phyloP scores from a whole-genome alignment of 2,329 filamentous ascomycete genomes.

The Aspergillus brunneoviolaceus region DNA sequence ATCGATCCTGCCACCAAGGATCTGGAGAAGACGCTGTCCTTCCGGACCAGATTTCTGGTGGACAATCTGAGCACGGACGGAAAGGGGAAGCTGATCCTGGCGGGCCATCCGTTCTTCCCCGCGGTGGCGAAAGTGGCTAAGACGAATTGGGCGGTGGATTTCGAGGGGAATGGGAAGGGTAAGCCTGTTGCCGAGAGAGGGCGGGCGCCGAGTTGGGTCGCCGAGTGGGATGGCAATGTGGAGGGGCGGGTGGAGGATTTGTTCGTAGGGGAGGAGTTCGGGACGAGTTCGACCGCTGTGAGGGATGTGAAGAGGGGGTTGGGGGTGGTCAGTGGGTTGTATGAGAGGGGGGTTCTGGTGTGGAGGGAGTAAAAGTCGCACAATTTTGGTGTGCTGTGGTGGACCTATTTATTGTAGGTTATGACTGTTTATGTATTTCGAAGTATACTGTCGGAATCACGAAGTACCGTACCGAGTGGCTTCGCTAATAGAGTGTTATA shows the following conservation, averaged over 20 bases:
- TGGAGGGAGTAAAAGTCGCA: slow-evolving; percentile 9
- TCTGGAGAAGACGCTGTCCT: background rate
- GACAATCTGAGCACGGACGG: slow-evolving; percentile 17
- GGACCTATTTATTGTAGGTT: too few relatives aligned
- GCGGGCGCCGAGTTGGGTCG: slow-evolving; percentile 9
- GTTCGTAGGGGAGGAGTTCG: slow-evolving; percentile 11
- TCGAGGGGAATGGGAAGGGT: background rate
- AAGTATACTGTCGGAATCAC: too few relatives aligned
- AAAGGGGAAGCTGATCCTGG: slow-evolving; percentile 14
- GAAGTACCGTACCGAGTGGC: too few relatives aligned
- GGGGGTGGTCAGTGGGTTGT: slow-evolving; percentile 16
- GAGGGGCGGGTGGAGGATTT: background rate
- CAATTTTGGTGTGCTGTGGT: too few relatives aligned
- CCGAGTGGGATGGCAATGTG: slow-evolving; percentile 6
- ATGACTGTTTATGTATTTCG: too few relatives aligned
- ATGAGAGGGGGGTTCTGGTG: slow-evolving; percentile 17
- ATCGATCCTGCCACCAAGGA: background rate
- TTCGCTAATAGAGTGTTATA: too few relatives aligned
- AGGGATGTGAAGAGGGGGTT: slow-evolving; percentile 14
- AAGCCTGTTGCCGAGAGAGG: slow-evolving; percentile 5
- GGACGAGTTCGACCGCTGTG: slow-evolving; percentile 12
- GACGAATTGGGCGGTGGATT: background rate
- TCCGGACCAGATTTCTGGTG: slow-evolving; percentile 13
- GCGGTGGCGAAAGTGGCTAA: slow-evolving; percentile 6
- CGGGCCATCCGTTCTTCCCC: slow-evolving; percentile 16